Base-by-base conservation (phyloP, 2,329 filamentous ascomycete species). In the Paecilomyces fulvus region DNA sequence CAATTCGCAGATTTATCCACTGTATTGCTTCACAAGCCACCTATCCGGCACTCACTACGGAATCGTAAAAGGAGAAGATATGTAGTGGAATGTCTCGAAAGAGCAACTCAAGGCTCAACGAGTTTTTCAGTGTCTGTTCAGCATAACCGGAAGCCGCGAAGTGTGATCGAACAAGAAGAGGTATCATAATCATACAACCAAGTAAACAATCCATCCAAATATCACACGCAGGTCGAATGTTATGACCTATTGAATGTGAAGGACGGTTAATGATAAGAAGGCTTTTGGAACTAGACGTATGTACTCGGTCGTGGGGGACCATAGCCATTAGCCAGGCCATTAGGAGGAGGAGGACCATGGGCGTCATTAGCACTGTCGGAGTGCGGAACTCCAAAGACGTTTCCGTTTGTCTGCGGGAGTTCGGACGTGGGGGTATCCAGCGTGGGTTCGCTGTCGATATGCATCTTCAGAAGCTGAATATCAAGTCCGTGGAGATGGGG, bases 401-500 rank as follows among this genome's bases (percentile, higher is more conserved):
- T 64, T 46, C 70, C 69, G 59, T 73, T 74, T 28, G 65, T 56
- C 52, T 68, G 66, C 55, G 60, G 58, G 48, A 60, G 58, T 28
- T 60, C 58, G 37, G 57, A 55, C 46, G 53, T 37, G 14, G 61
- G 58, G 23, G 57, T 33, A 48, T 61, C 52, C 30, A 59, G 37
- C 9, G 58, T 60, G 21, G 73, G 71, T 57, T 75, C 72, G 21
- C 64, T 63, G 52, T 73, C 71, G 52, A 76, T 69, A 55, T 75
- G 72, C 73, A 76, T 76, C 58, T 65, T 67, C 43, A 71, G 56
- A 30, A 73, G 67, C 33, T 72, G 67, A 31, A 76, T 66, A 43
- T 72, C 64, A 31, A 78, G 61, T 3, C 70, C 74, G 31, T 75
- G 67, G 17, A 80, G 72, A 63, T 80, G 77, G 30, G 74, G 73